Evolutionary conservation across 2,329 filamentous ascomycete species (phyloP), one percentile per base, ranked within the genome.

Genomic region (Talaromyces sp.): DNA sequence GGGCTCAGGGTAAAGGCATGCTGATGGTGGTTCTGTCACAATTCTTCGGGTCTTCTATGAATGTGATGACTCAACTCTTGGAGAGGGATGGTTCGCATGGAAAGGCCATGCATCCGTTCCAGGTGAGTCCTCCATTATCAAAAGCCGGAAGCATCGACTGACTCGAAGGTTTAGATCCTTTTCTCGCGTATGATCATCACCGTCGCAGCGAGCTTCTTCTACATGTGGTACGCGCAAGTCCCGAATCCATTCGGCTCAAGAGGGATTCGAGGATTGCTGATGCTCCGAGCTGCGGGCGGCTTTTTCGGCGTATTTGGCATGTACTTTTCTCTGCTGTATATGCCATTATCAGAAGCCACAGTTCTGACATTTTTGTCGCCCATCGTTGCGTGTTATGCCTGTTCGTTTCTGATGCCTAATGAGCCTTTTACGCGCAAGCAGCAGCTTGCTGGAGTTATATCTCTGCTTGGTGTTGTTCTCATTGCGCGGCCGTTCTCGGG

Each of bases 311-410:
- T 96, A 3, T 93, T 89, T 74, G 90, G 90, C 40, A 86, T 95
- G 79, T 96, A 89, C 70, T 88, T 88, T 71, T 89, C 87, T 7
- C 79, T 91, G 65, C 85, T 91, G 73, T 96, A 96, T 71, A 85
- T 97, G 2, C 91, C 92, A 0, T 84, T 97, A 1, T 90, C 92
- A 17, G 93, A 97, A 75, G 92, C 93, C 1, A 95, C 91, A 0
- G 93, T 97, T 38, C 89, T 97, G 62, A 95, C 92, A 8, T 97
- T 97, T 74, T 83, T 97, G 5, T 87, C 90, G 0, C 93, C 93
- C 0, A 89, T 89, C 15, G 83, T 96, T 5, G 86, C 91, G 22
- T 92, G 91, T 65, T 92, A 93, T 79, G 85, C 90, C 19, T 96
- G 92, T 75, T 92, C 90, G 40, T 81, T 93, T 64, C 78, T 93